Evolutionary conservation across 495 filamentous ascomycete genomes (phyloP).

Genomic region (Penicillium desertorum): DNA sequence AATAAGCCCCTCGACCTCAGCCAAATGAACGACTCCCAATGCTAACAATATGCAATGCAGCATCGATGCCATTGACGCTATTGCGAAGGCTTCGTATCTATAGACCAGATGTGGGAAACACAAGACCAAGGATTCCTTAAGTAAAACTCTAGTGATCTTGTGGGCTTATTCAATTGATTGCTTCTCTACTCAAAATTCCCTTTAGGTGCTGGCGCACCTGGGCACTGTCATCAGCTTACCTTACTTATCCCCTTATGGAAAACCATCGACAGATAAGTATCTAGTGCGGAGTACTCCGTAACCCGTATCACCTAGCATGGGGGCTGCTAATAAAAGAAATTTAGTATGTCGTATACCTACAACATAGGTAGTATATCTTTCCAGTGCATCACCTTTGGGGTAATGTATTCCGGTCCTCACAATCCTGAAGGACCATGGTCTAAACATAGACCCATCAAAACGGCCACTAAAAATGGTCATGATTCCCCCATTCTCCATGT

Average conservation of each 20-base stretch:
- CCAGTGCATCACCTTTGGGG: background rate
- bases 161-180: background rate
- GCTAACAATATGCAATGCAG: slow-evolving; percentile 3
- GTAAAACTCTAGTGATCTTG: background rate
- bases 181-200: background rate
- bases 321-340: background rate
- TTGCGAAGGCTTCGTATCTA: background rate
- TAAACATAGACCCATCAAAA: slow-evolving; percentile 8
- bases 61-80: slow-evolving; percentile 2
- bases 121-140: too few species aligned
- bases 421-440: background rate
- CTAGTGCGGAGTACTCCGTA: background rate
- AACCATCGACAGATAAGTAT: background rate
- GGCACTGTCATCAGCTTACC: too few species aligned
- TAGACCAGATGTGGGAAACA: background rate
- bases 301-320: background rate
- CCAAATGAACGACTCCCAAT: background rate
- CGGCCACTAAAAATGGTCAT: slow-evolving; percentile 2
- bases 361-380: too few species aligned
- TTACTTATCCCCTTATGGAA: background rate
- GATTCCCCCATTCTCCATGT: background rate
- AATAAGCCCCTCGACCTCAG: slow-evolving; percentile 4
- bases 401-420: background rate
- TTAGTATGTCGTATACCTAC: background rate
- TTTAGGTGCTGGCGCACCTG: background rate